These are phyloP conservation scores for Albugo laibachii DNA, from an alignment of 352 stramenopile species.

Conservation along the genomic window DNA sequence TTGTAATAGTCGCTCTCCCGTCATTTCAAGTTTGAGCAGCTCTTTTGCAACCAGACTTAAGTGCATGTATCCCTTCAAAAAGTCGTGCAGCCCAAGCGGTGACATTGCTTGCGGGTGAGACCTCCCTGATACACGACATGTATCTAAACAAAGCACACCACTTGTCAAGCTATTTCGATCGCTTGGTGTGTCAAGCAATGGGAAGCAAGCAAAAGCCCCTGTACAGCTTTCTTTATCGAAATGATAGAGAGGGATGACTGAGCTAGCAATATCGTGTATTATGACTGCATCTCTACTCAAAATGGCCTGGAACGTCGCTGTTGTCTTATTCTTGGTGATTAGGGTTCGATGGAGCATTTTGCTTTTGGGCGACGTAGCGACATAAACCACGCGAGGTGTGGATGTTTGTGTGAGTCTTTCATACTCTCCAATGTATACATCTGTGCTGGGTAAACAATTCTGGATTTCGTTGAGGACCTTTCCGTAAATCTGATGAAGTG, in stretches of 20 bases:
- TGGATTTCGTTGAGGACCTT: background rate
- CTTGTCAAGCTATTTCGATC: slow-evolving; percentile 7
- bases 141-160: slow-evolving; percentile 34
- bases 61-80: slow-evolving; percentile 25
- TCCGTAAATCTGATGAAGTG: no score
- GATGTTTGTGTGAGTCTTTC: background rate
- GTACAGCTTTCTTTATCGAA: slow-evolving; percentile 2
- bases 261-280: no score
- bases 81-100: slow-evolving; percentile 15
- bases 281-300: no score
- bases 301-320: no score
- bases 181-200: slow-evolving; percentile 9
- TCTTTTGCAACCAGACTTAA: slow-evolving; percentile 24
- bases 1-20: slow-evolving; percentile 19
- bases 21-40: slow-evolving; percentile 18
- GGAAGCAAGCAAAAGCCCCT: slow-evolving; percentile 34
- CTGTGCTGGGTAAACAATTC: background rate
- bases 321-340: no score
- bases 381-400: no score
- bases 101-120: slow-evolving; percentile 45
- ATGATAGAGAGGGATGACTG: no score
- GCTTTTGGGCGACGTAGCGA: no score
- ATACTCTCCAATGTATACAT: background rate
- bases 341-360: no score
- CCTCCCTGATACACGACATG: slow-evolving; percentile 23